These are phyloP conservation scores for Tetrahymena thermophila DNA, from an alignment of 73 alveolate genomes.

Conservation along the genomic window DNA sequence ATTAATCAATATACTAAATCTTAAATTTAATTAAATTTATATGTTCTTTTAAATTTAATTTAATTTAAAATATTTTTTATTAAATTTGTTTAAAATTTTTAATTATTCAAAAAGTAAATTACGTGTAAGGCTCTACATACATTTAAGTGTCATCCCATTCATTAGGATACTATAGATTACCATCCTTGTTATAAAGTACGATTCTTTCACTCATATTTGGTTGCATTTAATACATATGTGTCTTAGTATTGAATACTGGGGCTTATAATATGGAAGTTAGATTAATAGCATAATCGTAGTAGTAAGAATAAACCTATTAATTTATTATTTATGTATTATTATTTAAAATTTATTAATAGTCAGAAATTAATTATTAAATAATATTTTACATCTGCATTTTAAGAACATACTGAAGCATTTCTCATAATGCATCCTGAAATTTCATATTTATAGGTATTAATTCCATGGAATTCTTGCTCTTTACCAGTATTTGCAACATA, in stretches of 20 bases:
- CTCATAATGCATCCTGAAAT: background rate
- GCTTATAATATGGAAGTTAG: background rate
- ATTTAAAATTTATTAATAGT: too few species aligned
- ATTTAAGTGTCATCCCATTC: background rate
- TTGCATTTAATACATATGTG: background rate
- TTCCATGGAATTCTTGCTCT: background rate
- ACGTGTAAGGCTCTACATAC: background rate
- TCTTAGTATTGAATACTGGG: background rate
- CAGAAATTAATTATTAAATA: too few species aligned
- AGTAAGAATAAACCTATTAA: background rate
- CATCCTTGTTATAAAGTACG: background rate
- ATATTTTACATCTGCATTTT: background rate
- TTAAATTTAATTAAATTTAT: background rate
- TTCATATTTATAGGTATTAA: background rate
- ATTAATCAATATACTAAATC: background rate
- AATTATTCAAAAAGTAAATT: background rate
- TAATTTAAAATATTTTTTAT: background rate
- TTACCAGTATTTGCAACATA: background rate
- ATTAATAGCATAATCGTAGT: background rate
- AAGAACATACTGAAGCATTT: background rate
- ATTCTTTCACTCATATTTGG: background rate
- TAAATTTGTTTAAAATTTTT: background rate
- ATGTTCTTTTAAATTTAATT: background rate
- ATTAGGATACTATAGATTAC: background rate
- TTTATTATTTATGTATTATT: too few species aligned